Conservation (phyloP, 148 eudicot species). For the Heliamphora exappendiculata region DNA sequence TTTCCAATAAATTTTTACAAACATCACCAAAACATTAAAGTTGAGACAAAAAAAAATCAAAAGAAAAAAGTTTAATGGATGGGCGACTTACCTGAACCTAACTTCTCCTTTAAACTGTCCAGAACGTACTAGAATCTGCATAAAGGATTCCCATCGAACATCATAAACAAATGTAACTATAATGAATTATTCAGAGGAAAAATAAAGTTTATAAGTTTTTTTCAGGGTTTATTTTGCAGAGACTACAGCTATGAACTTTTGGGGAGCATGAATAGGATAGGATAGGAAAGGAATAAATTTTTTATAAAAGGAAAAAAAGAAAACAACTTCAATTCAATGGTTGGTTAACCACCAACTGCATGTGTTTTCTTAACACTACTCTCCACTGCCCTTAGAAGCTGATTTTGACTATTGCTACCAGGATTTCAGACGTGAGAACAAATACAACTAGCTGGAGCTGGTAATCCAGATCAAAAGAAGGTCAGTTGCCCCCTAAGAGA, state of each 20-base stretch:
- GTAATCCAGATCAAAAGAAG: not conserved
- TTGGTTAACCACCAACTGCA: not conserved
- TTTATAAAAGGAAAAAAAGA: not conserved
- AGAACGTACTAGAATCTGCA: conserved; percentile 63
- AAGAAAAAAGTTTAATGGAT: not conserved
- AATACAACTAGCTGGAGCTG: not conserved
- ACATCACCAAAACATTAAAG: not conserved
- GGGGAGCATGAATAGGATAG: not conserved
- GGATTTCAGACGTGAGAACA: not conserved
- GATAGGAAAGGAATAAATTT: not conserved
- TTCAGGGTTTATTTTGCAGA: not conserved
- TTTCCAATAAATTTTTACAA: too few species aligned
- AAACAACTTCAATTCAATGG: not conserved
- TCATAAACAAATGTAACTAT: not conserved
- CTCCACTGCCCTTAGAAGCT: not conserved
- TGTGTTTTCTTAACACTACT: not conserved
- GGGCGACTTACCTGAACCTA: conserved; percentile 57
- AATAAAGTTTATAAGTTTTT: not conserved
- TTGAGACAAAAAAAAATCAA: not conserved
- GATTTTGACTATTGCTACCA: too few species aligned
- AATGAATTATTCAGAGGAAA: not conserved
- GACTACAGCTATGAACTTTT: not conserved
- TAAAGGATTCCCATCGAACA: conserved; percentile 9
- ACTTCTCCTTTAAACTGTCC: conserved; percentile 88
- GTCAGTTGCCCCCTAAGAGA: not conserved